Percentiles rank a stretch among this genome's conserved stretches.
Evolutionary conservation across 2,329 filamentous ascomycete genomes (phyloP).

Genomic region (Aspergillus ibericus): DNA sequence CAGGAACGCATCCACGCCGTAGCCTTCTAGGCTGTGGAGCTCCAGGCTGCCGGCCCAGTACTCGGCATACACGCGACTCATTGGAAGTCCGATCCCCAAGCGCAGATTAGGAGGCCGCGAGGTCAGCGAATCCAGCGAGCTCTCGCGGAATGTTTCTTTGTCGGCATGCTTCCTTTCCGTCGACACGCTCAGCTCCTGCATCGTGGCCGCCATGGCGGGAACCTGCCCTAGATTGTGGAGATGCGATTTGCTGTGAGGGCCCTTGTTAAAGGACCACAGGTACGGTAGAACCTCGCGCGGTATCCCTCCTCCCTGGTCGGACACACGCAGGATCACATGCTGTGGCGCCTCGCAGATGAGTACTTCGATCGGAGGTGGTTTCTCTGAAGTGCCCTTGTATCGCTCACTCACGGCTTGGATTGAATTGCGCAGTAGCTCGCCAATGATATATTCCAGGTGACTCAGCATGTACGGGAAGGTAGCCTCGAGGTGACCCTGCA

Average conservation of each 20-base stretch:
- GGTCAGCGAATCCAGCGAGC: constrained; percentile 76
- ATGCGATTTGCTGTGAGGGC: constrained; percentile 72
- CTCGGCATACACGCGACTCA: constrained; percentile 93
- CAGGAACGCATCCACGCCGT: constrained; percentile 92
- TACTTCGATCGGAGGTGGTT: constrained; percentile 83
- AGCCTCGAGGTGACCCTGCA: constrained; percentile 82
- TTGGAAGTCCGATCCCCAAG: constrained; percentile 87
- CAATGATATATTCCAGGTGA: constrained; percentile 95
- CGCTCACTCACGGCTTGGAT: constrained; percentile 88
- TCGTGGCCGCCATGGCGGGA: constrained; percentile 86
- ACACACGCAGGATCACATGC: constrained; percentile 94
- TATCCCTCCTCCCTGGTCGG: constrained; percentile 91
- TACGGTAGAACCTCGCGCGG: constrained; percentile 80
- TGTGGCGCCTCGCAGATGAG: constrained; percentile 91
- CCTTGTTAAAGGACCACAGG: constrained; percentile 96
- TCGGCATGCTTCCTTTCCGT: constrained; percentile 33
- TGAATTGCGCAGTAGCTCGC: constrained; percentile 90
- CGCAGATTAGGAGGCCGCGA: constrained; percentile 81
- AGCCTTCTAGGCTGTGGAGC: constrained; percentile 89
- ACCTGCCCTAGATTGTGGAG: constrained; percentile 85
- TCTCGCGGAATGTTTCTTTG: constrained; percentile 49
- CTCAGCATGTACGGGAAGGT: constrained; percentile 96
- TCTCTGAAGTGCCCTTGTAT: constrained; percentile 50
- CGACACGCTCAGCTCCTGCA: constrained; percentile 73
- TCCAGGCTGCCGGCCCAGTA: constrained; percentile 96